These are phyloP conservation scores for Aphanomyces stellatus DNA, from an alignment of 352 stramenopile genomes.

Conservation along the genomic window DNA sequence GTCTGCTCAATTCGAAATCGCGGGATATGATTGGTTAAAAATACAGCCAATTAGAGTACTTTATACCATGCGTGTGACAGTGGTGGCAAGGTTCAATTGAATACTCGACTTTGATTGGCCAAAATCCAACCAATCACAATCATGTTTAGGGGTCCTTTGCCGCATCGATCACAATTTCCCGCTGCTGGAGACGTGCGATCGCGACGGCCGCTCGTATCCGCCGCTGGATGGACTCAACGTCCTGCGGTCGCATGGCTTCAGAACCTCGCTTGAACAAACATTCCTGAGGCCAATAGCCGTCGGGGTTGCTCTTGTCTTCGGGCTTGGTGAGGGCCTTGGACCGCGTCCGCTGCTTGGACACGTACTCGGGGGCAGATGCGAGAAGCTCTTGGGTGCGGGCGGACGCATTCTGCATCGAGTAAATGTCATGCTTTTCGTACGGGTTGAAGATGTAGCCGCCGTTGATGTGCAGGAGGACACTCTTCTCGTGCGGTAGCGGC, in stretches of 20 bases:
- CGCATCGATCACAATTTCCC: conserved; percentile 4
- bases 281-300: conserved; percentile 16
- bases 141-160: too few species aligned
- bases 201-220: conserved; percentile 1
- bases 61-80: too few species aligned
- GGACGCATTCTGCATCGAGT: not conserved
- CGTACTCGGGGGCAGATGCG: not conserved
- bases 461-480: conserved; percentile 11
- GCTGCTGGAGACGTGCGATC: conserved; percentile 3
- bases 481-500: not conserved
- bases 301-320: not conserved
- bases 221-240: conserved; percentile 2
- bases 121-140: too few species aligned
- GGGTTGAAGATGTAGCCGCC: conserved; percentile 5
- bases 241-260: conserved; percentile 7
- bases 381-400: not conserved
- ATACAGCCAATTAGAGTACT: too few species aligned
- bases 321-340: not conserved
- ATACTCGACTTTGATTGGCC: too few species aligned
- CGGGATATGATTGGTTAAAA: too few species aligned
- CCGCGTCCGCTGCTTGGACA: not conserved
- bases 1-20: too few species aligned
- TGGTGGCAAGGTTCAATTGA: too few species aligned
- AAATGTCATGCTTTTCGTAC: not conserved
- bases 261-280: conserved; percentile 18